These are phyloP conservation scores for Fusarium sp. DNA, from an alignment of 2,329 filamentous ascomycete species.

Conservation along the genomic window DNA sequence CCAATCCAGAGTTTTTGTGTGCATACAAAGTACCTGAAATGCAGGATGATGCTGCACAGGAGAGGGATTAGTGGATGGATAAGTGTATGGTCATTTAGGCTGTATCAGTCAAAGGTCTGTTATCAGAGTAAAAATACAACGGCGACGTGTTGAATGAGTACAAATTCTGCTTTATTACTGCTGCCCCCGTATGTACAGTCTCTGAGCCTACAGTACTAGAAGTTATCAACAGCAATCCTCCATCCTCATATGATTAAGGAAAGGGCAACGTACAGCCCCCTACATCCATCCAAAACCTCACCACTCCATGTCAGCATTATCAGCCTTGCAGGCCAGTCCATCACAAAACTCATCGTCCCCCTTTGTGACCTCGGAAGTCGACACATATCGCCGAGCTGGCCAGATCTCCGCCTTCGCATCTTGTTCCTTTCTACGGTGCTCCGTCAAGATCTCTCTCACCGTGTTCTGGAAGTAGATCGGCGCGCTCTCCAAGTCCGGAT, in stretches of 20 bases:
- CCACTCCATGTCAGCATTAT: not conserved
- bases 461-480: not conserved
- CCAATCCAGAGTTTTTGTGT: not conserved
- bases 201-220: not conserved
- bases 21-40: not conserved
- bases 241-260: too few relatives aligned
- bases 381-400: not conserved
- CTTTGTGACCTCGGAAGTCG: not conserved
- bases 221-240: not conserved
- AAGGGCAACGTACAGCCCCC: too few relatives aligned
- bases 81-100: rapidly evolving
- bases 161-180: not conserved
- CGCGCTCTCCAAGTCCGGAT: slow-evolving; percentile 2
- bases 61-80: not conserved
- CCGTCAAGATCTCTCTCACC: not conserved
- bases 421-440: not conserved
- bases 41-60: rapidly evolving
- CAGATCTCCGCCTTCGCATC: not conserved
- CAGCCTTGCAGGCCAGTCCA: not conserved
- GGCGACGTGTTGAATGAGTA: rapidly evolving
- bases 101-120: rapidly evolving
- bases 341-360: not conserved
- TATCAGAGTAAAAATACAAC: rapidly evolving
- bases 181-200: rapidly evolving
- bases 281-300: not conserved